A percentile compares a stretch with the other conserved stretches of the same genome.
Conservation (phyloP, 192 early-diverging fungal species). For the Kickxella alabastrina region DNA sequence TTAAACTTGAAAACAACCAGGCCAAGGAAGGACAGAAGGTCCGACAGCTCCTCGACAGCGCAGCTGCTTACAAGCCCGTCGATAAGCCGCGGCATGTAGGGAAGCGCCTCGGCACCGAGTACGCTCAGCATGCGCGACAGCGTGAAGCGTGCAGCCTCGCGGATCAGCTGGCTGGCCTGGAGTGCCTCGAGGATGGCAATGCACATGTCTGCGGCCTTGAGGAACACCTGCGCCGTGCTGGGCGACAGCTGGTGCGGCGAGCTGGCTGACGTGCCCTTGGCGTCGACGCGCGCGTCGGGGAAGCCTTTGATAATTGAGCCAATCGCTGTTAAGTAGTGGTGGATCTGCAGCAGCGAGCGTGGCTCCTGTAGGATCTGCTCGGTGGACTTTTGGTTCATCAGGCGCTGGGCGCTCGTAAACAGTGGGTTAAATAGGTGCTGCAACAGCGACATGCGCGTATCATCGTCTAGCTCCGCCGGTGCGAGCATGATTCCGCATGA, state of each 20-base stretch:
- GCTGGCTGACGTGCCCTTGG: slow-evolving; percentile 28
- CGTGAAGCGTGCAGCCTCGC: slow-evolving; percentile 68
- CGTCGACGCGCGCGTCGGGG: slow-evolving; percentile 50
- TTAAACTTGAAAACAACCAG: slow-evolving; percentile 90
- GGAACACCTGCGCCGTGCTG: slow-evolving; percentile 59
- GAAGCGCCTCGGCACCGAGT: slow-evolving; percentile 76
- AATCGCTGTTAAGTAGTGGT: slow-evolving; percentile 79
- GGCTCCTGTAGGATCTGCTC: slow-evolving; percentile 63
- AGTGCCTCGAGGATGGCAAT: slow-evolving; percentile 65
- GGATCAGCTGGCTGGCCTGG: slow-evolving; percentile 60
- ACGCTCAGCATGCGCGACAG: slow-evolving; percentile 85
- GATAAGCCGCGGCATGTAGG: slow-evolving; percentile 74
- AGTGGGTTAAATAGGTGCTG: slow-evolving; percentile 75
- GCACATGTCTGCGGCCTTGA: slow-evolving; percentile 75
- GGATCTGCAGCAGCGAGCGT: slow-evolving; percentile 67
- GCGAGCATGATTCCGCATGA: slow-evolving; percentile 89
- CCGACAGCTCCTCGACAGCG: slow-evolving; percentile 72
- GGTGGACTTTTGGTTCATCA: slow-evolving; percentile 53
- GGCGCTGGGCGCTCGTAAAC: slow-evolving; percentile 69
- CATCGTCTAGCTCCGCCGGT: slow-evolving; percentile 59
- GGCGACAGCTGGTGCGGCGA: slow-evolving; percentile 39
- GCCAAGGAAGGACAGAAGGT: slow-evolving; percentile 82
- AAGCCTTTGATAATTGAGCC: slow-evolving; percentile 82
- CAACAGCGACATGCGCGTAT: slow-evolving; percentile 64
- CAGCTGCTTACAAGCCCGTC: slow-evolving; percentile 72